Evolutionary conservation across 176 grass and related monocot genomes (phyloP), one percentile per base, ranked within the genome.

Genomic region (Musa acuminata): DNA sequence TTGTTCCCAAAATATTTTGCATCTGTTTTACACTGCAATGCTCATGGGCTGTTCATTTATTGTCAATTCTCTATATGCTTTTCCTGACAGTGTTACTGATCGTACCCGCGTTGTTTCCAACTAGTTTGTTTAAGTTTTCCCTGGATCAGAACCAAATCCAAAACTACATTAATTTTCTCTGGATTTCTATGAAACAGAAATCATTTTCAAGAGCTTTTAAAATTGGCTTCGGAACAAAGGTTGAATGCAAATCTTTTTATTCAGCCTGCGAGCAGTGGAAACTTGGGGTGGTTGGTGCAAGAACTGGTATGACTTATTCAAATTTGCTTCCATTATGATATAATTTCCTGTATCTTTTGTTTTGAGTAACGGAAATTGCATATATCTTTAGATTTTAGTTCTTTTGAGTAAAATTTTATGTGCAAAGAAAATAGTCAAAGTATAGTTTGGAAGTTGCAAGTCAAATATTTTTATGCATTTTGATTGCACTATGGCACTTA

Each of bases 141-240:
- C 16, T 62, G 78, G 69, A 51, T 73, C n/a, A 75, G 71, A 43
- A 43, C 35, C 55, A 78, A 80, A 73, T 85, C 80, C 73, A 85
- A 79, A 75, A 62, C 35, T 43, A 20, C 80, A 49, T 65, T 20
- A 77, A 77, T 83, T 88, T 81, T 80, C 69, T 77, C 22, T 55
- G 55, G 70, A 57, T 55, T 75, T 84, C 77, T 80, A 71, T 82
- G 80, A 80, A 82, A 75, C 96, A 91, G 96, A 89, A 85, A 49
- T 87, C 74, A 78, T 95, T 82, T 91, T 95, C 96, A 89, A 94
- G 78, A 89, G 86, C 91, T 69, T 84, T 87, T 87, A 99, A 91
- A 73, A 51, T 95, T 87, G 91, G 80, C 83, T 87, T 99, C 86
- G 87, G 75, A 82, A 87, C 86, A 82, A 88, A 99, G 88, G 86